These are phyloP conservation scores for Cavenderia fasciculata DNA, from an alignment of 78 protist species.

Conservation along the genomic window DNA sequence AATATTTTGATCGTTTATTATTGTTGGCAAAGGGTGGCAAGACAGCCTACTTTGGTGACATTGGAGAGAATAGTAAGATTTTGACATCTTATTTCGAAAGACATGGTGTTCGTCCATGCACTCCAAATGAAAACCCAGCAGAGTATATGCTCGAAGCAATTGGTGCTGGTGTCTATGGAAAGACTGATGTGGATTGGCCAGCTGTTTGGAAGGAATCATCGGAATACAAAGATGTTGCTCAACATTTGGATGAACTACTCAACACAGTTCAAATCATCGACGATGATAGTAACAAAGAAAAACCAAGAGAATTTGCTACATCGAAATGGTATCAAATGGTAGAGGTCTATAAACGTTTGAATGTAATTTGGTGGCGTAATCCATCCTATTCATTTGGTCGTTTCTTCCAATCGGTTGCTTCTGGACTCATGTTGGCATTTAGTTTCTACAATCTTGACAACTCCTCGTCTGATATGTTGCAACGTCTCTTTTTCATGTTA, in stretches of 20 bases:
- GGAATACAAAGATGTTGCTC: not conserved
- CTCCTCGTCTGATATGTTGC: conserved; percentile 32
- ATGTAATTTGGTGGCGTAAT: conserved; percentile 57
- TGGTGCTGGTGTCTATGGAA: conserved; percentile 51
- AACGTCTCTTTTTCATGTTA: conserved; percentile 17
- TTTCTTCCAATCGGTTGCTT: not conserved
- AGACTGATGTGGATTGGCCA: conserved; percentile 2
- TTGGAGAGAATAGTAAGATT: conserved; percentile 10
- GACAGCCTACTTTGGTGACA: conserved; percentile 56
- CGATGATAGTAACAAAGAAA: not conserved
- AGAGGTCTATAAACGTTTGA: conserved; percentile 69
- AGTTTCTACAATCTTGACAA: conserved; percentile 5
- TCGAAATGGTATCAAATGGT: not conserved
- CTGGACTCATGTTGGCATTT: conserved; percentile 60
- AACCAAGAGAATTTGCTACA: conserved; percentile 68
- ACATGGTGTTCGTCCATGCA: conserved; percentile 5
- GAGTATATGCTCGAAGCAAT: conserved; percentile 47
- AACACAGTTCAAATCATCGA: not conserved
- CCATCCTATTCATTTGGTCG: conserved; percentile 44
- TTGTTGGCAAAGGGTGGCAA: conserved; percentile 49
- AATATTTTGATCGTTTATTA: conserved; percentile 27
- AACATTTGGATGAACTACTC: not conserved
- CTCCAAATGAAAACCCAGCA: conserved; percentile 43
- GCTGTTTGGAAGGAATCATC: conserved; percentile 13
- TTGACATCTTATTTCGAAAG: conserved; percentile 13